A percentile compares a stretch with the other conserved stretches of the same genome.
These are phyloP conservation scores for Fusarium algeriense DNA, from an alignment of 2,329 filamentous ascomycete species.

Conservation along the genomic window DNA sequence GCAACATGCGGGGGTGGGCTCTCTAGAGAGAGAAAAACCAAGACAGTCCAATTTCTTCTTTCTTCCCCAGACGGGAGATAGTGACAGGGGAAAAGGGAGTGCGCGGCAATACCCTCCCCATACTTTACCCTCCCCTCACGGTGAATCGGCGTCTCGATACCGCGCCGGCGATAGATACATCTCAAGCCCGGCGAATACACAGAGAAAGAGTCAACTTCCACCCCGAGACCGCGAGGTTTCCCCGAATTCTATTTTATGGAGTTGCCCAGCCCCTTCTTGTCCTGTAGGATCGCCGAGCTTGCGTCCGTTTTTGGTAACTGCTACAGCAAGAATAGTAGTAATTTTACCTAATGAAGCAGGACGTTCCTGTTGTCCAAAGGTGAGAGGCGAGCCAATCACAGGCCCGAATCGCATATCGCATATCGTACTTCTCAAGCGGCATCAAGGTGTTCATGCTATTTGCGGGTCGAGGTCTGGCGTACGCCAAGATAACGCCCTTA, in stretches of 20 bases:
- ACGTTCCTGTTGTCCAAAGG: constrained; percentile 17
- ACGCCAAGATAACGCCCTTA: constrained; percentile 22
- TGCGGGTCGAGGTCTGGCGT: constrained; percentile 26
- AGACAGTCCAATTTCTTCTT: constrained; percentile 2
- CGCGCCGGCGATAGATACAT: constrained; percentile 25
- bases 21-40: constrained; percentile 14
- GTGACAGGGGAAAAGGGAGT: constrained; percentile 5
- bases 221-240: constrained; percentile 39
- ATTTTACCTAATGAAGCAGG: constrained; percentile 41
- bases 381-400: constrained; percentile 40
- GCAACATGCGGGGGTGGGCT: constrained; percentile 42
- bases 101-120: constrained; percentile 1
- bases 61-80: constrained; percentile 32
- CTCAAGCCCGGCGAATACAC: constrained; percentile 3
- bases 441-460: constrained; percentile 30
- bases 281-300: constrained; percentile 3
- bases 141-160: constrained; percentile 33
- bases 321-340: constrained; percentile 22
- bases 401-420: background rate
- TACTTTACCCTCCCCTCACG: constrained; percentile 16
- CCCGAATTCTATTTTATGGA: constrained; percentile 17
- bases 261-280: constrained; percentile 3
- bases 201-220: background rate
- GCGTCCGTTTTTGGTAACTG: constrained; percentile 11
- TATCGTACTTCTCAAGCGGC: constrained; percentile 12